These are phyloP conservation scores for Arachis stenosperma DNA, from an alignment of 306 rosid genomes.

Conservation along the genomic window DNA sequence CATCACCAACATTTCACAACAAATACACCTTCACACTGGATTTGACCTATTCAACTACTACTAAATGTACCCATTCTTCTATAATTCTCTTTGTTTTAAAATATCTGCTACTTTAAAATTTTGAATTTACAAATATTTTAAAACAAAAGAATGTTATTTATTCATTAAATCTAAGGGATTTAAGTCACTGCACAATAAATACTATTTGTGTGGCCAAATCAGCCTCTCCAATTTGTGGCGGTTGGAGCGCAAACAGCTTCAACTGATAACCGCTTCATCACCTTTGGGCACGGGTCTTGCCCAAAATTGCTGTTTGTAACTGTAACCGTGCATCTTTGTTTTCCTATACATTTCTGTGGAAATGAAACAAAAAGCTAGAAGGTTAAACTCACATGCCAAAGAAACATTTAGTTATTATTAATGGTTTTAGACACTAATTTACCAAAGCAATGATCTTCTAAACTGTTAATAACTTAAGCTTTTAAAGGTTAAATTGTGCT, in stretches of 20 bases:
- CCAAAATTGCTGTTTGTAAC: slow-evolving; percentile 59
- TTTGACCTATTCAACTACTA: slow-evolving; percentile 45
- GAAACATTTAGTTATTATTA: not conserved
- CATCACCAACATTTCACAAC: slow-evolving; percentile 37
- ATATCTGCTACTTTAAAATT: too few species aligned
- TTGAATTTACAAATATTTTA: too few species aligned
- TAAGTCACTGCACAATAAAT: slow-evolving; percentile 44
- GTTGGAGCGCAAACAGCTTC: slow-evolving; percentile 65
- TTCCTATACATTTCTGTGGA: slow-evolving; percentile 66
- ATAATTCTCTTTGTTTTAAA: not conserved
- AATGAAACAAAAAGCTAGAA: not conserved
- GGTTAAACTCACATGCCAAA: slow-evolving; percentile 7
- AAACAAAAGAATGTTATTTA: slow-evolving; percentile 22
- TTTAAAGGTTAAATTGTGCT: too few species aligned
- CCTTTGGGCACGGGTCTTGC: slow-evolving; percentile 69
- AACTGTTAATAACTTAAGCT: too few species aligned
- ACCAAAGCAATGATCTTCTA: too few species aligned
- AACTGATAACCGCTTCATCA: slow-evolving; percentile 57
- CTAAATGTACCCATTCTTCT: slow-evolving; percentile 37
- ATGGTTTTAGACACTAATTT: too few species aligned
- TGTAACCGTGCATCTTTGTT: slow-evolving; percentile 52
- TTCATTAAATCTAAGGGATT: slow-evolving; percentile 44
- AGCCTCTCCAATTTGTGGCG: slow-evolving; percentile 52
- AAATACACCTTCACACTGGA: slow-evolving; percentile 35
- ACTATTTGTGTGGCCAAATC: slow-evolving; percentile 21